Percentiles rank a stretch among this genome's conserved stretches.
These are phyloP conservation scores for Clonostachys byssicola DNA, from an alignment of 2,329 filamentous ascomycete genomes.

Conservation along the genomic window DNA sequence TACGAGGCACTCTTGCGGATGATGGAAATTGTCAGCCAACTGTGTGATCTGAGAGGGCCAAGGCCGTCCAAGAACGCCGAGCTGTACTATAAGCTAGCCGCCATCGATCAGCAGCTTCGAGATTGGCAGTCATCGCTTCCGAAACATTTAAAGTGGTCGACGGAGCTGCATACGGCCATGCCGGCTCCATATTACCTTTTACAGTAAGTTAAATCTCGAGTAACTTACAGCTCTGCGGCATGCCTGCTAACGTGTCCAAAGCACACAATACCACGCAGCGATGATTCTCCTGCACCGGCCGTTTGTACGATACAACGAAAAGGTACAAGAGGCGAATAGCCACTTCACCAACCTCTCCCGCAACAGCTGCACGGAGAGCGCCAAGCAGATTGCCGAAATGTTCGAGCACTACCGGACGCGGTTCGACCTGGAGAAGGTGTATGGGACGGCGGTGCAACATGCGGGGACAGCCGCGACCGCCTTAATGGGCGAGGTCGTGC, in stretches of 20 bases:
- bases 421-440: slow-evolving; percentile 5
- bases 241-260: not conserved
- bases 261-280: slow-evolving; percentile 3
- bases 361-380: slow-evolving; percentile 1
- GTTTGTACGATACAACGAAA: slow-evolving; percentile 1
- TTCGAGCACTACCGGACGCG: slow-evolving; percentile 3
- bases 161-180: not conserved
- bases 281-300: slow-evolving; percentile 3
- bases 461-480: slow-evolving; percentile 4
- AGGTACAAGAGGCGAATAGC: not conserved
- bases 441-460: slow-evolving; percentile 5
- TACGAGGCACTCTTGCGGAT: slow-evolving; percentile 8
- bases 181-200: slow-evolving; percentile 2
- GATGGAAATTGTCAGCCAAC: slow-evolving; percentile 5
- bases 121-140: slow-evolving; percentile 5
- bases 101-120: slow-evolving; percentile 6
- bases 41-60: slow-evolving; percentile 5
- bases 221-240: not conserved
- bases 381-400: slow-evolving; percentile 2
- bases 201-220: not conserved
- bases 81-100: slow-evolving; percentile 5
- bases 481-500: slow-evolving; percentile 5
- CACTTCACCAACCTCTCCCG: slow-evolving; percentile 1
- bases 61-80: slow-evolving; percentile 1
- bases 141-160: not conserved